Conservation (phyloP, 495 filamentous ascomycete species). For the Achaetomiella virescens region DNA sequence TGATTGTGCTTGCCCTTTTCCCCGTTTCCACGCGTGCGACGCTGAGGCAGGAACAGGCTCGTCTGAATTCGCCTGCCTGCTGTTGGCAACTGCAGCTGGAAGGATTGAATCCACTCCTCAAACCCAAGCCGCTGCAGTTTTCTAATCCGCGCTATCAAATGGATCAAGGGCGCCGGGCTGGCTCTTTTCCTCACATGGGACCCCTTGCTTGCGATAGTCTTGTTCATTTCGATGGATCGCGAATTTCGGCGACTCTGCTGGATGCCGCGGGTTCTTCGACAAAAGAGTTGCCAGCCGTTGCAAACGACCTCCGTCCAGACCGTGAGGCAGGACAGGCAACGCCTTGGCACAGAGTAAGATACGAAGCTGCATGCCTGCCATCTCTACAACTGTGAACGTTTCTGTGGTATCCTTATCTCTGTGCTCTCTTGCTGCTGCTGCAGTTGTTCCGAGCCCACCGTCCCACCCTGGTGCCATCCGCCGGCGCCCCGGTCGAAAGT, state of each 20-base stretch:
- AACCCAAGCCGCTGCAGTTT: background rate
- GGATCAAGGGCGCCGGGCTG: too few species aligned
- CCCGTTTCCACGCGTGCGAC: background rate
- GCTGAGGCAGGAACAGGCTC: background rate
- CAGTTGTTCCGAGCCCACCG: background rate
- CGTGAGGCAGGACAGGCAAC: too few species aligned
- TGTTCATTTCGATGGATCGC: background rate
- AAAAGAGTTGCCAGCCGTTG: too few species aligned
- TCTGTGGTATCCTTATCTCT: background rate
- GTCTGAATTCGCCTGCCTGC: background rate
- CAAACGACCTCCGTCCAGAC: too few species aligned
- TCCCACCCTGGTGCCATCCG: constrained; percentile 5
- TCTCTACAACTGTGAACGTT: background rate
- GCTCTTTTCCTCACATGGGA: background rate
- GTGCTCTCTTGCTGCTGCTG: background rate
- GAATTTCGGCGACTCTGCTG: background rate
- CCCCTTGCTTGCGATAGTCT: background rate
- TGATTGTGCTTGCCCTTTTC: background rate
- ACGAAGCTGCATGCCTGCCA: too few species aligned
- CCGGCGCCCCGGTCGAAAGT: constrained; percentile 5
- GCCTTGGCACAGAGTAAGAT: too few species aligned
- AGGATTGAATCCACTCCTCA: background rate
- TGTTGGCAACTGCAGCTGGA: background rate
- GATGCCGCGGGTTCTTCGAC: background rate
- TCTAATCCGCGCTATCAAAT: too few species aligned